phyloP scores from a whole-genome alignment of 768 basidiomycete species.

The Boletus pseudo-olivaceus region DNA sequence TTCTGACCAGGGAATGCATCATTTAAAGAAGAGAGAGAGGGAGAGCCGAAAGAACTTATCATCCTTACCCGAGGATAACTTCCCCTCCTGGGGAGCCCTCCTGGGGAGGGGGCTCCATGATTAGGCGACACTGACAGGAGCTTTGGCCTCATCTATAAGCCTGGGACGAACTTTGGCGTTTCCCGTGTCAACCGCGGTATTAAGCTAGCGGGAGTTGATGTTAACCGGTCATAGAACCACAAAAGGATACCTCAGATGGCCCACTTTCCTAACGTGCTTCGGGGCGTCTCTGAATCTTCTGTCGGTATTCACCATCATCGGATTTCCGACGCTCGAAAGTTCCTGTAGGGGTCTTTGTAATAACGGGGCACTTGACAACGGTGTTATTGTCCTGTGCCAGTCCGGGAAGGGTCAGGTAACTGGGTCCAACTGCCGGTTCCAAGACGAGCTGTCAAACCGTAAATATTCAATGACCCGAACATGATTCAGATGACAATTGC shows the following conservation, averaged over 20 bases:
- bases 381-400: background rate
- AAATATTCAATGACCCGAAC: background rate
- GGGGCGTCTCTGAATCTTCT: background rate
- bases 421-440: background rate
- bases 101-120: background rate
- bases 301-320: background rate
- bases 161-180: background rate
- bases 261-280: no score
- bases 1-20: background rate
- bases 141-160: background rate
- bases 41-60: no score
- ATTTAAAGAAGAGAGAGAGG: background rate
- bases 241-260: slow-evolving; percentile 2
- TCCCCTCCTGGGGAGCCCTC: no score
- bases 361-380: background rate
- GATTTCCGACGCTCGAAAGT: background rate
- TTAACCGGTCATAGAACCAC: background rate
- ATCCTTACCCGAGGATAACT: background rate
- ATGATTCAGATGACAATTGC: background rate
- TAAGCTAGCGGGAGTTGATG: background rate
- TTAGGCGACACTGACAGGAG: background rate
- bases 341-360: background rate
- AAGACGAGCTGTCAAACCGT: background rate
- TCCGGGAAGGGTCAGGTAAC: no score
- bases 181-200: background rate